phyloP scores from a whole-genome alignment of 768 basidiomycete species.

The Leccinum truebloodii region DNA sequence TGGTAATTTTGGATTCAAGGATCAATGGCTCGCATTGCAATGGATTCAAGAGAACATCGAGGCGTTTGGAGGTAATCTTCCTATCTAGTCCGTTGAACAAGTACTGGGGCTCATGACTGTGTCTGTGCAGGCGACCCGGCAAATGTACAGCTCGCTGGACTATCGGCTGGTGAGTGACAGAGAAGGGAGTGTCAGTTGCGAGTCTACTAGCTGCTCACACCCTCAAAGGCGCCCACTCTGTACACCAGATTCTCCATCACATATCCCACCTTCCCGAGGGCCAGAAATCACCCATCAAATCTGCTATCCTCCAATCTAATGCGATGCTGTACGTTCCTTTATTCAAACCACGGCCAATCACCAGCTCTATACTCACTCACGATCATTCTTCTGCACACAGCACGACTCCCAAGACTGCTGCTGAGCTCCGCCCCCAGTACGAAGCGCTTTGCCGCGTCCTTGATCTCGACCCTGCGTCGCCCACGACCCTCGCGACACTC shows the following conservation, averaged over 20 bases:
- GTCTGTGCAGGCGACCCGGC: conserved; percentile 52
- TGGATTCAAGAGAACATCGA: conserved; percentile 72
- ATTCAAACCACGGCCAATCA: background rate
- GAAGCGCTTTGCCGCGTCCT: conserved; percentile 59
- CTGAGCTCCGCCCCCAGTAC: conserved; percentile 62
- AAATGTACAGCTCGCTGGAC: conserved; percentile 62
- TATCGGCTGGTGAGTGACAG: conserved; percentile 61
- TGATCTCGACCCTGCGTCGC: conserved; percentile 51
- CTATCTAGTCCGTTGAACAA: background rate
- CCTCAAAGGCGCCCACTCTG: conserved; percentile 64
- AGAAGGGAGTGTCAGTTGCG: background rate
- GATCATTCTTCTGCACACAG: conserved; percentile 28
- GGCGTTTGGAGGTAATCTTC: conserved; percentile 61
- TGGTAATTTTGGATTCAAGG: conserved; percentile 85
- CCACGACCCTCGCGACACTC: conserved; percentile 51
- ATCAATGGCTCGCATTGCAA: conserved; percentile 75
- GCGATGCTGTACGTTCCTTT: conserved; percentile 56
- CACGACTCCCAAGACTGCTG: conserved; percentile 57
- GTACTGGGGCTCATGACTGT: background rate
- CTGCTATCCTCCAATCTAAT: conserved; percentile 72
- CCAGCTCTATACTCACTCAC: background rate
- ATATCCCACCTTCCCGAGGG: conserved; percentile 62
- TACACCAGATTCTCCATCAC: conserved; percentile 73
- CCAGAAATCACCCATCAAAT: conserved; percentile 60
- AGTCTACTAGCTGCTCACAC: background rate